Evolutionary conservation across 2,329 filamentous ascomycete species (phyloP).

Genomic region (Emergomyces pasteurianus): DNA sequence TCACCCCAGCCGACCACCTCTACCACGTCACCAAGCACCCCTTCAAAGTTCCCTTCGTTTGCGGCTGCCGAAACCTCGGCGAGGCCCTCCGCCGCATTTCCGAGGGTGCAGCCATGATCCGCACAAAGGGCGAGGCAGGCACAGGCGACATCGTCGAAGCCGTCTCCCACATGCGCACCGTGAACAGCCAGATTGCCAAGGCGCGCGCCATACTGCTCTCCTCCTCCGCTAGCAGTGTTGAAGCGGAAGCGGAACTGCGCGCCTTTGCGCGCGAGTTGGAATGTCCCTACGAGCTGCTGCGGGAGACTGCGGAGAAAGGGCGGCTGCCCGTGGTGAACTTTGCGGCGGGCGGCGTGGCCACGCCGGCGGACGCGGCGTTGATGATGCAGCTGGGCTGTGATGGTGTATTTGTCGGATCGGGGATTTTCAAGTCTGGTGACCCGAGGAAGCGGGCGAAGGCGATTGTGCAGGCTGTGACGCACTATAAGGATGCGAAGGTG

Average conservation of each 20-base stretch:
- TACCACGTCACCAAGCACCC: constrained; percentile 83
- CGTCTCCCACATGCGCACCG: constrained; percentile 87
- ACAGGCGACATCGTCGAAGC: constrained; percentile 96
- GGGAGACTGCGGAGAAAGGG: constrained; percentile 75
- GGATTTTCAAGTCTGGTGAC: constrained; percentile 95
- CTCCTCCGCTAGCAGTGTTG: constrained; percentile 10
- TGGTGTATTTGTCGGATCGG: constrained; percentile 91
- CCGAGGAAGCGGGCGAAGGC: constrained; percentile 81
- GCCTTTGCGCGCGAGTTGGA: constrained; percentile 71
- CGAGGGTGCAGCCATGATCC: constrained; percentile 96
- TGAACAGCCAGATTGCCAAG: constrained; percentile 67
- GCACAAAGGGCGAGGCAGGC: constrained; percentile 95
- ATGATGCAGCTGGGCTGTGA: constrained; percentile 99
- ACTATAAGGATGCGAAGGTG: constrained; percentile 75
- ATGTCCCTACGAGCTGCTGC: constrained; percentile 64
- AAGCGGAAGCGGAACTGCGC: constrained; percentile 59
- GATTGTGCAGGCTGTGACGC: constrained; percentile 87
- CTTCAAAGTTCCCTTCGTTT: constrained; percentile 84
- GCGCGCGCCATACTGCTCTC: constrained; percentile 46
- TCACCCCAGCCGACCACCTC: constrained; percentile 82
- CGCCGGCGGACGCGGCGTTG: constrained; percentile 87
- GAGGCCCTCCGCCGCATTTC: constrained; percentile 83
- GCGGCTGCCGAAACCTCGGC: constrained; percentile 85
- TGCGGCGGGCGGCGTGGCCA: constrained; percentile 97
- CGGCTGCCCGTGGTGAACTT: constrained; percentile 95